Percentiles rank a stretch among this genome's conserved stretches.
These are phyloP conservation scores for Fusarium coffeatum DNA, from an alignment of 2,329 filamentous ascomycete genomes.

Conservation along the genomic window DNA sequence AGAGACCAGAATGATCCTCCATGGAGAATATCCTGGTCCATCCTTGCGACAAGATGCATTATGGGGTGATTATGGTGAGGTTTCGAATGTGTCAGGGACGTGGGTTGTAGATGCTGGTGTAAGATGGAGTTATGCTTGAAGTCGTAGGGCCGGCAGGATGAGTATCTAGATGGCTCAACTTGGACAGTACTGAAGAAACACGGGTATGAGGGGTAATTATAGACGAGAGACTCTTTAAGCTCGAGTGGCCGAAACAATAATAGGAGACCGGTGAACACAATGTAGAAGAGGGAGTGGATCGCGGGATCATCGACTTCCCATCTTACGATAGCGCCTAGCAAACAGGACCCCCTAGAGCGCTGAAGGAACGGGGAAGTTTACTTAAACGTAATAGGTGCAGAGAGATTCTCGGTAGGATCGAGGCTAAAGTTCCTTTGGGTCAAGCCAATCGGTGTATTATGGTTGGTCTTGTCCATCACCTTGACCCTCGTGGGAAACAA, in stretches of 20 bases:
- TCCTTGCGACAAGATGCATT: constrained; percentile 43
- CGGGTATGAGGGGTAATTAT: background rate
- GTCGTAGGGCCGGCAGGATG: background rate
- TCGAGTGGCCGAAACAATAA: constrained; percentile 2
- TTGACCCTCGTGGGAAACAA: background rate
- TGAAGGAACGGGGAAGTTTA: constrained; percentile 7
- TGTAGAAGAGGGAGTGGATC: constrained; percentile 29
- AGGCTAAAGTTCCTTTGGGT: background rate
- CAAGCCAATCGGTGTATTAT: constrained; percentile 22
- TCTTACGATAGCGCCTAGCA: constrained; percentile 38
- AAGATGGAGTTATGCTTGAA: background rate
- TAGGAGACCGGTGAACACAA: constrained; percentile 17
- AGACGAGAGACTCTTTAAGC: background rate
- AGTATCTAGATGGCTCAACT: constrained; percentile 4
- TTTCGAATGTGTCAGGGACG: constrained; percentile 9
- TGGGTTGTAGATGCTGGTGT: constrained; percentile 3
- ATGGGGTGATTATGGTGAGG: constrained; percentile 16
- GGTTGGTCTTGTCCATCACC: background rate
- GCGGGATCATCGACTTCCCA: constrained; percentile 30
- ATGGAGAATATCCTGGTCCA: constrained; percentile 40
- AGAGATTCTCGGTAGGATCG: background rate
- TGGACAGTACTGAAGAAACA: constrained; percentile 1
- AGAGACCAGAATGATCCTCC: constrained; percentile 31
- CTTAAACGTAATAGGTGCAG: background rate
- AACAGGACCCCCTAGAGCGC: constrained; percentile 17